Evolutionary conservation across 768 basidiomycete species (phyloP).

Genomic region (Coprinopsis sp.): DNA sequence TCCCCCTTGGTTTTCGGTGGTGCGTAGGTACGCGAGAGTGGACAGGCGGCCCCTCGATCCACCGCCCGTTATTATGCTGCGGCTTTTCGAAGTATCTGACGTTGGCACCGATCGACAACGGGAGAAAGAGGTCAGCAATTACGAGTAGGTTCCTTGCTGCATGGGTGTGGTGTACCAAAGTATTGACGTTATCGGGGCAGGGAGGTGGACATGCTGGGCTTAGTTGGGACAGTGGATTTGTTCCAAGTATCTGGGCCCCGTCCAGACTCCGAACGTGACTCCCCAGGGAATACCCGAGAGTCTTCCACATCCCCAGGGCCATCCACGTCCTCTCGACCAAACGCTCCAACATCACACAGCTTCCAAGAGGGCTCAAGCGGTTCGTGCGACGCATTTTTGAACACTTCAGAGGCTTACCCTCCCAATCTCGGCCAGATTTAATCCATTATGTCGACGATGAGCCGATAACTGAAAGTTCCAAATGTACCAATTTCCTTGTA

Average conservation of each 20-base stretch:
- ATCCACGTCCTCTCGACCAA: not conserved
- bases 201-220: conserved; percentile 56
- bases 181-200: conserved; percentile 31
- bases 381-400: too few relatives aligned
- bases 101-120: conserved; percentile 35
- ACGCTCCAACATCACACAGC: too few relatives aligned
- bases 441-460: conserved; percentile 6
- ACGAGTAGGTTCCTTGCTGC: conserved; percentile 47
- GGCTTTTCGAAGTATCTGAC: conserved; percentile 42
- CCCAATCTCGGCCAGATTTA: not conserved
- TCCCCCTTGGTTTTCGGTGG: conserved; percentile 9
- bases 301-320: not conserved
- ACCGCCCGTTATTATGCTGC: conserved; percentile 55
- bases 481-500: conserved; percentile 48
- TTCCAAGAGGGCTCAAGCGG: too few relatives aligned
- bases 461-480: conserved; percentile 42
- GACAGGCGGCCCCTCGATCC: conserved; percentile 65
- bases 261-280: too few relatives aligned
- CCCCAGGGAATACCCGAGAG: too few relatives aligned
- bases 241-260: conserved; percentile 58
- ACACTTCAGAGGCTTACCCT: not conserved
- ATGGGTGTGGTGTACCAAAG: conserved; percentile 9
- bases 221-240: conserved; percentile 75
- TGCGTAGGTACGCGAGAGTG: conserved; percentile 50
- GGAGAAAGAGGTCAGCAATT: conserved; percentile 40